These are phyloP conservation scores for Diophrys appendiculata DNA, from an alignment of 73 alveolate species.

Conservation along the genomic window DNA sequence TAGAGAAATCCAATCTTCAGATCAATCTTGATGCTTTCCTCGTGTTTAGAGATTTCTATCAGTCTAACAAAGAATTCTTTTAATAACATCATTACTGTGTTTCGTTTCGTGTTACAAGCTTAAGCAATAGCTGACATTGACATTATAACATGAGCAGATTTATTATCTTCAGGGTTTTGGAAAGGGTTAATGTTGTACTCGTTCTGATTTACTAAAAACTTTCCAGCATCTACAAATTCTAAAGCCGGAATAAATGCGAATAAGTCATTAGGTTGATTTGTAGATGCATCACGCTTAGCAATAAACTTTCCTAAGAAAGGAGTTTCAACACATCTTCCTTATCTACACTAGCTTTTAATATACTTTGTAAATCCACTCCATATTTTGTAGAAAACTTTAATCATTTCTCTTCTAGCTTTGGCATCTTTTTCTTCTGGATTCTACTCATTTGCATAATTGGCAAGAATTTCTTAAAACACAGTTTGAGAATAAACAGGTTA, in stretches of 20 bases:
- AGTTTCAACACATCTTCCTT: constrained; percentile 17
- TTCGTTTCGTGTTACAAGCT: not conserved
- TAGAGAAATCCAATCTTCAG: not conserved
- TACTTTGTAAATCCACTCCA: constrained; percentile 63
- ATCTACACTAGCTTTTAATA: constrained; percentile 11
- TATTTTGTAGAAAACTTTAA: constrained; percentile 41
- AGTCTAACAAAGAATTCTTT: not conserved
- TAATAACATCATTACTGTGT: constrained; percentile 1
- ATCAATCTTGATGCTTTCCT: not conserved
- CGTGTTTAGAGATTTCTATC: constrained; percentile 1
- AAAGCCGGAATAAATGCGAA: constrained; percentile 6
- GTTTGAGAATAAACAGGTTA: too few relatives aligned
- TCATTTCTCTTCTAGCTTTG: too few relatives aligned
- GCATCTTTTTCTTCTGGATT: too few relatives aligned
- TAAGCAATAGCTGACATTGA: not conserved
- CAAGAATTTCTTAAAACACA: too few relatives aligned
- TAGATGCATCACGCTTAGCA: too few relatives aligned
- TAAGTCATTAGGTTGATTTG: not conserved
- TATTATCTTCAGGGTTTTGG: not conserved
- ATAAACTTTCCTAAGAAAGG: constrained; percentile 20
- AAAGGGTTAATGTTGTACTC: not conserved
- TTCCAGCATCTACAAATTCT: constrained; percentile 23
- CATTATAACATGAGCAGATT: not conserved
- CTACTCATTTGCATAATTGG: too few relatives aligned
- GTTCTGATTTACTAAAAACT: constrained; percentile 12